phyloP scores from a whole-genome alignment of 140 eudicot genomes.

The Anethum foeniculum region DNA sequence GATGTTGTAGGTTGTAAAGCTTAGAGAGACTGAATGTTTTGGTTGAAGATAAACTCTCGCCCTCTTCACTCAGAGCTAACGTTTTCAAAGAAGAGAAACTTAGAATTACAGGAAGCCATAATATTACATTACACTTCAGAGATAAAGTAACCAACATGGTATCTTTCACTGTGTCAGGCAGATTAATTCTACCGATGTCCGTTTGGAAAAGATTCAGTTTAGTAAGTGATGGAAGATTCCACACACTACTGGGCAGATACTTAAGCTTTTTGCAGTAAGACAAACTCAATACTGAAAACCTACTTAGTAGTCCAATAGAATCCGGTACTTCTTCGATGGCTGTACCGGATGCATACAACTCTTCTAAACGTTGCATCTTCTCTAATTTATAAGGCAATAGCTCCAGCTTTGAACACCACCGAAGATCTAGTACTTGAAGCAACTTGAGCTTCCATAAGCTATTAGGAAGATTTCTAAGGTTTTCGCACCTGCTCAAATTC shows the following conservation, averaged over 20 bases:
- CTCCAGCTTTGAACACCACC: not conserved
- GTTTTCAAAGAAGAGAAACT: not conserved
- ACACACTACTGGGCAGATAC: not conserved
- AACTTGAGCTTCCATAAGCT: not conserved
- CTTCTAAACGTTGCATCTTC: not conserved
- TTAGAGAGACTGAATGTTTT: not conserved
- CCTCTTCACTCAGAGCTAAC: not conserved
- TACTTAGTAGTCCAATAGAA: not conserved
- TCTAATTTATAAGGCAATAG: not conserved
- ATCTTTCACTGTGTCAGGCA: not conserved
- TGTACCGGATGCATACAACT: not conserved
- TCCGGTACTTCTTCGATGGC: not conserved
- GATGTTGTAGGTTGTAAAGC: not conserved
- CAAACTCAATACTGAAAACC: not conserved
- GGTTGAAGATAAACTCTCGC: not conserved
- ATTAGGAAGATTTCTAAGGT: not conserved
- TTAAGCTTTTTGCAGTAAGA: not conserved
- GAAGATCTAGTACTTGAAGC: not conserved
- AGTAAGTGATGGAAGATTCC: not conserved
- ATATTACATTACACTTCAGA: not conserved
- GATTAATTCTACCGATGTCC: not conserved
- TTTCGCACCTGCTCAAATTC: not conserved
- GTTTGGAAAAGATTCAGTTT: not conserved
- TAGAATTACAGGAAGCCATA: not conserved
- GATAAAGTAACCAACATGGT: not conserved